These are phyloP conservation scores for Umbilicus rupestris DNA, from an alignment of 164 flowering plant genomes.

Conservation along the genomic window DNA sequence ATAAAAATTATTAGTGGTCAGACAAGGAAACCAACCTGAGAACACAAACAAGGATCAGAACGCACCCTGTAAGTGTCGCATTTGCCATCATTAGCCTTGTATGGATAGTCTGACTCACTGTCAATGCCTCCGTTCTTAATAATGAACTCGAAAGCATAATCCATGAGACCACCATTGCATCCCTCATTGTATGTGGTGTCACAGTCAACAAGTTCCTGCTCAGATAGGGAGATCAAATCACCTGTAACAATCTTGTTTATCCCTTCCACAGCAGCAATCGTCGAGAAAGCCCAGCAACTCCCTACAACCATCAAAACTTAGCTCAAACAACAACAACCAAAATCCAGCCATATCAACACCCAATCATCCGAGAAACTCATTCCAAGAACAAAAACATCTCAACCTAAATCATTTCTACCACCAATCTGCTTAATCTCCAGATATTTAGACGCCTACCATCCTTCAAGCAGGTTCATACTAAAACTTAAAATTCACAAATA, in stretches of 20 bases:
- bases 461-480: too few species aligned
- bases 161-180: constrained; percentile 90
- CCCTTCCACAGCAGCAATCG: constrained; percentile 67
- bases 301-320: too few species aligned
- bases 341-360: too few species aligned
- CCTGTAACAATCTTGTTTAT: constrained; percentile 63
- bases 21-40: not conserved
- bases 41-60: not conserved
- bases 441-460: too few species aligned
- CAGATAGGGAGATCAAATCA: constrained; percentile 55
- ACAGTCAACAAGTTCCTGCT: constrained; percentile 84
- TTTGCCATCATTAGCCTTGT: constrained; percentile 36
- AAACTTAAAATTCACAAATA: not conserved
- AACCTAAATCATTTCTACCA: too few species aligned
- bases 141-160: constrained; percentile 73
- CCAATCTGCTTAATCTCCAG: too few species aligned
- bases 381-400: not conserved
- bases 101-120: constrained; percentile 71
- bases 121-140: constrained; percentile 77
- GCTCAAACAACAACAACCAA: not conserved
- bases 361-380: not conserved
- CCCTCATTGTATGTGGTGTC: constrained; percentile 70
- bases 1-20: not conserved
- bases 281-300: constrained; percentile 93
- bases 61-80: constrained; percentile 52